Base-by-base conservation (phyloP, 2,329 filamentous ascomycete genomes). In the Stachybotrys elegans region DNA sequence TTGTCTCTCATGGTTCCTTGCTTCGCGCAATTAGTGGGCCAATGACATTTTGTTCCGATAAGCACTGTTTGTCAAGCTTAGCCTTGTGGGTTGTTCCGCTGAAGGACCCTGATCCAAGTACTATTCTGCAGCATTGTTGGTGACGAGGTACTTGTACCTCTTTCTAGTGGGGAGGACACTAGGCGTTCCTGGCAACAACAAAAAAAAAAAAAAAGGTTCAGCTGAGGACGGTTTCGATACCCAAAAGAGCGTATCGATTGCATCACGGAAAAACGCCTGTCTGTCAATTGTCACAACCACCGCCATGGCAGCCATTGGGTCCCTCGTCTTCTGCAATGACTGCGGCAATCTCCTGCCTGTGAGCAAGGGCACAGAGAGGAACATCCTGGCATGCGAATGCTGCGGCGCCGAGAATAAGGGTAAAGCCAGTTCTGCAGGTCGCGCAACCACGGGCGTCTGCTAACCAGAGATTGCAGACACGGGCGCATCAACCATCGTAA, bases 291-390 rank as follows among this genome's bases (percentile, higher is more conserved):
- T n/a, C n/a, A n/a, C n/a, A n/a, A n/a, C n/a, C n/a, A n/a, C n/a
- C n/a, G n/a, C n/a, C 49, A 96, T 96, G 92, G 83, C 91, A 52
- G 83, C 88, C 16, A 90, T 96, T 53, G 92, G 90, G 44, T 92
- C 90, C 42, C 75, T 97, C 32, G 84, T 95, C 27, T 97, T 97
- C 67, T 97, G 92, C 72, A 88, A 78, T 43, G 88, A 91, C 62
- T 97, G 92, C 65, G 92, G 92, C 49, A 95, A 95, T 63, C 76
- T 96, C 4, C 73, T 97, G 32, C 89, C 93, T 43, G 79, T 84
- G 42, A 89, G 87, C 38, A 85, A 84, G 50, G 88, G 87, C 48
- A 84, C 83, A 47, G 76, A 81, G 54, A 86, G 89, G 60, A 85
- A 86, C 45, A 78, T 86, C 45, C 70, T 97, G 46, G 75, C 78